Evolutionary conservation across 345 rosid genomes (phyloP).

Genomic region (Arabidopsis arenosa): DNA sequence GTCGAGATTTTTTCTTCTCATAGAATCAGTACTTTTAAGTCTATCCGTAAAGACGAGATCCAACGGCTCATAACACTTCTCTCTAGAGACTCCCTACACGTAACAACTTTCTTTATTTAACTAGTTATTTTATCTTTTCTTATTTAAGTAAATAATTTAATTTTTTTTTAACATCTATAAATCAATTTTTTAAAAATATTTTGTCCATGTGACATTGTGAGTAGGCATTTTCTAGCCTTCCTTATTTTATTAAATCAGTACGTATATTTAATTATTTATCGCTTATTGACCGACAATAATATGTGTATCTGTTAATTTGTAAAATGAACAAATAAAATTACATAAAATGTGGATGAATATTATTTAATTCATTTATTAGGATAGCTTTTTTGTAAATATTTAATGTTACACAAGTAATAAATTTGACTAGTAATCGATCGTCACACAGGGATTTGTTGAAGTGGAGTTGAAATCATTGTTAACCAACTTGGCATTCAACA

Average conservation of each 20-base stretch:
- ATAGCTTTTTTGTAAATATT: too few relatives aligned
- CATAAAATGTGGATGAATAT: too few relatives aligned
- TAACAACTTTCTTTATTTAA: not conserved
- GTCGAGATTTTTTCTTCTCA: constrained; percentile 51
- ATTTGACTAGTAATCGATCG: not conserved
- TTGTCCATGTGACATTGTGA: not conserved
- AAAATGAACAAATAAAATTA: too few relatives aligned
- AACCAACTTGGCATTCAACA: constrained; percentile 47
- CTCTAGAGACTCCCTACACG: constrained; percentile 33
- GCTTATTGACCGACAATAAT: not conserved
- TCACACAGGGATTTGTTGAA: constrained; percentile 38
- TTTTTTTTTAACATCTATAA: too few relatives aligned
- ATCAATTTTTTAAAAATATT: too few relatives aligned
- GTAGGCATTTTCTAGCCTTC: not conserved
- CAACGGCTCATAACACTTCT: constrained; percentile 37
- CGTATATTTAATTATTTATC: not conserved
- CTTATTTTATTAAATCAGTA: not conserved
- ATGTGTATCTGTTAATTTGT: too few relatives aligned
- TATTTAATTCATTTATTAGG: too few relatives aligned
- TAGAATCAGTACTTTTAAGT: constrained; percentile 39
- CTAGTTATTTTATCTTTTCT: not conserved
- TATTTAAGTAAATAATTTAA: too few relatives aligned
- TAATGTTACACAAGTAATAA: not conserved
- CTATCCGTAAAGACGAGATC: constrained; percentile 53
- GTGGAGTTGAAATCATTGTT: constrained; percentile 52